Conservation (phyloP, 768 basidiomycete species). For the Ramaria sp. region DNA sequence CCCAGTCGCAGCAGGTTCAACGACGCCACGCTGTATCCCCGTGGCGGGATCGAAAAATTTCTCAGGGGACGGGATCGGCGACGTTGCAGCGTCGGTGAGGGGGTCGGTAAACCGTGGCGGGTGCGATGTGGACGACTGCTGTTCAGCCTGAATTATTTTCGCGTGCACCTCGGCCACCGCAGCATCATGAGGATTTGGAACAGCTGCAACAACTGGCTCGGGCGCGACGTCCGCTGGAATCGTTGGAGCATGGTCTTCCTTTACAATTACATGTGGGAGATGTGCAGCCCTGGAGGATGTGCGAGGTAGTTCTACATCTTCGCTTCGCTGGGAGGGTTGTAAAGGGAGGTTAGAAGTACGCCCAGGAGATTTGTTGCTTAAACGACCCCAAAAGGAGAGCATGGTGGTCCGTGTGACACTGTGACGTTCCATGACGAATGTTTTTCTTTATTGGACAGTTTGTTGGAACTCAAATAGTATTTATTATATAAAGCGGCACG, state of each 20-base stretch:
- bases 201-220: background rate
- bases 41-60: slow-evolving; percentile 38
- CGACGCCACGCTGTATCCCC: slow-evolving; percentile 30
- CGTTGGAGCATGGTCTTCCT: background rate
- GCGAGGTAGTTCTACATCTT: background rate
- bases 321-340: background rate
- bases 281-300: background rate
- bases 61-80: slow-evolving; percentile 13
- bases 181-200: slow-evolving; percentile 50
- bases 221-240: background rate
- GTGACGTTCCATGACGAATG: too few relatives aligned
- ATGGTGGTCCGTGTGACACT: background rate
- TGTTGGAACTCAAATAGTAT: too few relatives aligned
- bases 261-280: background rate
- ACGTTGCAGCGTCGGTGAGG: slow-evolving; percentile 13
- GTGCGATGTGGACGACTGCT: slow-evolving; percentile 11
- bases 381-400: slow-evolving; percentile 1
- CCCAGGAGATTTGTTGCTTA: slow-evolving; percentile 2
- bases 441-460: too few relatives aligned
- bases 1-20: slow-evolving; percentile 15
- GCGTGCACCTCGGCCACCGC: slow-evolving; percentile 44
- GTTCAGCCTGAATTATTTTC: slow-evolving; percentile 12
- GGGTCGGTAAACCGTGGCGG: background rate
- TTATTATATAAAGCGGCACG: too few relatives aligned
- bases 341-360: background rate